These are phyloP conservation scores for Panaeolus cyanescens DNA, from an alignment of 768 basidiomycete species.

Conservation along the genomic window DNA sequence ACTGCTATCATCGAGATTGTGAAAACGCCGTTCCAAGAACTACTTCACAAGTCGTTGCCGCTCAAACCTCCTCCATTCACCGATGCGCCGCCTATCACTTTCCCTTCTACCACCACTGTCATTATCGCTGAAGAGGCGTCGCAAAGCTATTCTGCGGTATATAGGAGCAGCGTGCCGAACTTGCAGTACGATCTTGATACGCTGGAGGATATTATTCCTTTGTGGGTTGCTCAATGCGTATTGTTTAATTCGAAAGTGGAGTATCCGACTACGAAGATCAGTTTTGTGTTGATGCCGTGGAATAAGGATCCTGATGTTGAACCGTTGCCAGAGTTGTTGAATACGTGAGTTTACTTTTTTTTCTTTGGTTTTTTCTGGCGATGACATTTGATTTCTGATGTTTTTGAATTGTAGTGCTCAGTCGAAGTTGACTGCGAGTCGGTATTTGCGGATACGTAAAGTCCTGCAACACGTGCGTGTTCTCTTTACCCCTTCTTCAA, in stretches of 20 bases:
- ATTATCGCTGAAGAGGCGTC: slow-evolving; percentile 82
- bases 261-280: slow-evolving; percentile 69
- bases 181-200: slow-evolving; percentile 38
- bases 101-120: slow-evolving; percentile 63
- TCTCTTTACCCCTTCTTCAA: background rate
- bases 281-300: slow-evolving; percentile 88
- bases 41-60: slow-evolving; percentile 47
- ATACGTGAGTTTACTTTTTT: slow-evolving; percentile 60
- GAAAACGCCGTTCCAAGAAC: slow-evolving; percentile 54
- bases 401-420: slow-evolving; percentile 50
- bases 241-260: slow-evolving; percentile 63
- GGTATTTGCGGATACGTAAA: slow-evolving; percentile 84
- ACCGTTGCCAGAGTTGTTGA: slow-evolving; percentile 78
- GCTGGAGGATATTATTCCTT: slow-evolving; percentile 79
- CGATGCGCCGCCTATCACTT: slow-evolving; percentile 70
- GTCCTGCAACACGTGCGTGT: slow-evolving; percentile 76
- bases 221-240: slow-evolving; percentile 89
- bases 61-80: slow-evolving; percentile 65
- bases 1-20: slow-evolving; percentile 21
- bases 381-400: background rate
- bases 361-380: background rate
- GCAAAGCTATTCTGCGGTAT: slow-evolving; percentile 75
- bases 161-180: slow-evolving; percentile 69
- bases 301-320: slow-evolving; percentile 58
- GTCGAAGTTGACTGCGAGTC: slow-evolving; percentile 86